Percentiles rank a stretch among this genome's conserved stretches.
Conservation (phyloP, 495 filamentous ascomycete genomes). For the Hypoxylon cercidicola region DNA sequence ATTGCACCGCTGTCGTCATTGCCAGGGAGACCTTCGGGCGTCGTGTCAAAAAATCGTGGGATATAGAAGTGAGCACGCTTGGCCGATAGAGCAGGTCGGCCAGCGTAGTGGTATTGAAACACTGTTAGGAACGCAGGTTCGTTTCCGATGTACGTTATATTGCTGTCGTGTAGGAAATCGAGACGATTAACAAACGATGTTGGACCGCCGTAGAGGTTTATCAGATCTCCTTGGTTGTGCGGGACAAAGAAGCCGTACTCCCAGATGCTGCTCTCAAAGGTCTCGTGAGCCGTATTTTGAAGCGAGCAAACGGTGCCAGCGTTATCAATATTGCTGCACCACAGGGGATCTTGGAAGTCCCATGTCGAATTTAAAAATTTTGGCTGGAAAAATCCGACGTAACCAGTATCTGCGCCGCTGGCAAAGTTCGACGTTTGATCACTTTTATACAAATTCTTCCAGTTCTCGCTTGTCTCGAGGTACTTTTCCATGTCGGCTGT, state of each 20-base stretch:
- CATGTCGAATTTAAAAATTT: conserved; percentile 73
- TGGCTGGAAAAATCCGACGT: conserved; percentile 75
- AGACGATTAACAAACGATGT: conserved; percentile 69
- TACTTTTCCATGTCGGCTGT: conserved; percentile 69
- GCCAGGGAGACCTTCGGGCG: conserved; percentile 70
- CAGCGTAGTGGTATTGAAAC: conserved; percentile 77
- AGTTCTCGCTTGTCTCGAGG: conserved; percentile 68
- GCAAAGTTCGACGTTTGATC: conserved; percentile 68
- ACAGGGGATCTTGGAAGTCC: conserved; percentile 75
- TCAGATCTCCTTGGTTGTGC: conserved; percentile 73
- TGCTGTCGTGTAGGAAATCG: conserved; percentile 70
- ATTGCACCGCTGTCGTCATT: conserved; percentile 80
- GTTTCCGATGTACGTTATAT: conserved; percentile 77
- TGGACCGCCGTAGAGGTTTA: conserved; percentile 69
- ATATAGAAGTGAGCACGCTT: conserved; percentile 73
- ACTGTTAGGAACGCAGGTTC: conserved; percentile 77
- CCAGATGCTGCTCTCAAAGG: conserved; percentile 77
- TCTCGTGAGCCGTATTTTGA: conserved; percentile 70
- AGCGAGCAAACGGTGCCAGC: conserved; percentile 66
- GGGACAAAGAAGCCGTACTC: conserved; percentile 79
- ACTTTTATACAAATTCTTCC: conserved; percentile 73
- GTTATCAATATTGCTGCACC: conserved; percentile 67
- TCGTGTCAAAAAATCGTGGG: conserved; percentile 70
- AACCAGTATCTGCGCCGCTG: conserved; percentile 68
- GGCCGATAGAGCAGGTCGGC: conserved; percentile 71